Evolutionary conservation across 1,284 basidiomycete genomes (phyloP).

Genomic region (Gymnopus androsaceus): DNA sequence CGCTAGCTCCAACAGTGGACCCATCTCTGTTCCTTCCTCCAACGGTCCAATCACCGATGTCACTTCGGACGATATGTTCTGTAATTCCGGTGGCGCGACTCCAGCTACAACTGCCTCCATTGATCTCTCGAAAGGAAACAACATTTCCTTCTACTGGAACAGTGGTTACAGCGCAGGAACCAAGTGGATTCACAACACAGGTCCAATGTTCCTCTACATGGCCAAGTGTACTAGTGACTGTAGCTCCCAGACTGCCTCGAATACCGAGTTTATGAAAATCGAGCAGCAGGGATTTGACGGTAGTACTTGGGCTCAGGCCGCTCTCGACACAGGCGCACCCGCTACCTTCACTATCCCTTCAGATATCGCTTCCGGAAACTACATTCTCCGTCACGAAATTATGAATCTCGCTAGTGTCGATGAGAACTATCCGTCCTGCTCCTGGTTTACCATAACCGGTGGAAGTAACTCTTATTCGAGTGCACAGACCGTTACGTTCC

Average conservation of each 20-base stretch:
- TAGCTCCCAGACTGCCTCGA: not conserved
- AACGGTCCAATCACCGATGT: slow-evolving; percentile 9
- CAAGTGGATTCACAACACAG: slow-evolving; percentile 8
- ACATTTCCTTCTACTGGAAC: slow-evolving; percentile 9
- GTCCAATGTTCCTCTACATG: slow-evolving; percentile 11
- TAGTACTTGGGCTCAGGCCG: slow-evolving; percentile 1
- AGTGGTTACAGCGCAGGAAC: not conserved
- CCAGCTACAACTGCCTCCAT: not conserved
- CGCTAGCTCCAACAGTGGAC: not conserved
- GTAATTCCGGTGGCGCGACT: not conserved
- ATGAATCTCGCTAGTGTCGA: slow-evolving; percentile 7
- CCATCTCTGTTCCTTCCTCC: slow-evolving; percentile 1
- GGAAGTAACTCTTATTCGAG: slow-evolving; percentile 7
- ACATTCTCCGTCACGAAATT: slow-evolving; percentile 6
- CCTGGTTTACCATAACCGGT: slow-evolving; percentile 4
- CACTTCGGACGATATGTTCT: slow-evolving; percentile 3
- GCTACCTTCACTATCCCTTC: slow-evolving; percentile 11
- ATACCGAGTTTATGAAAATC: slow-evolving; percentile 7
- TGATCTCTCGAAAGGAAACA: slow-evolving; percentile 4
- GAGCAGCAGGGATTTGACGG: slow-evolving; percentile 5
- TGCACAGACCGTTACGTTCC: slow-evolving; percentile 1
- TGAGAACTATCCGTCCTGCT: slow-evolving; percentile 7
- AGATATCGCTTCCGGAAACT: slow-evolving; percentile 3
- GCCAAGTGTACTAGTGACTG: slow-evolving; percentile 4
- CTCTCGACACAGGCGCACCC: not conserved